Conservation (phyloP, 2,329 filamentous ascomycete species). For the Periglandula ipomoeae region DNA sequence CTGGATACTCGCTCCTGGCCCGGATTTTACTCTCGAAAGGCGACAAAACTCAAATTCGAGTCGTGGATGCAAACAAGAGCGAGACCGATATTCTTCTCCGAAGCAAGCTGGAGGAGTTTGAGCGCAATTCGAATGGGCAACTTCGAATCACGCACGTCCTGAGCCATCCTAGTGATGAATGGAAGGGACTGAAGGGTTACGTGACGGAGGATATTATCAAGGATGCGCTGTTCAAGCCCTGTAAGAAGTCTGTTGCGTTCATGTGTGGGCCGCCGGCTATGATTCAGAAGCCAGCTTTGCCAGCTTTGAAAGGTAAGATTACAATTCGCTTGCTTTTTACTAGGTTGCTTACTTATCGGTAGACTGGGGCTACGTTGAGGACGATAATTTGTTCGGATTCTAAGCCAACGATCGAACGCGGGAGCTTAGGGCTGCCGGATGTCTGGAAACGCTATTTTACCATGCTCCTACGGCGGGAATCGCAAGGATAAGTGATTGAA, state of each 20-base stretch:
- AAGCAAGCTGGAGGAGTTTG: slow-evolving; percentile 31
- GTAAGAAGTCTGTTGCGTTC: slow-evolving; percentile 31
- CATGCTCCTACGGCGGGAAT: no score
- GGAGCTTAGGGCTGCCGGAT: no score
- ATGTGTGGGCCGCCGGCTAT: slow-evolving; percentile 40
- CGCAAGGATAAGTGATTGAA: no score
- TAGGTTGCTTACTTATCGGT: not conserved
- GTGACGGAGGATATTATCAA: slow-evolving; percentile 32
- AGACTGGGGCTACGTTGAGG: slow-evolving; percentile 6
- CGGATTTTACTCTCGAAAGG: slow-evolving; percentile 25
- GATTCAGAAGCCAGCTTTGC: slow-evolving; percentile 42
- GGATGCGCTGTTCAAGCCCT: slow-evolving; percentile 31
- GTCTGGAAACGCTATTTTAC: no score
- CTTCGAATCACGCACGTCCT: slow-evolving; percentile 38
- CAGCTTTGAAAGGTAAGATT: slow-evolving; percentile 28
- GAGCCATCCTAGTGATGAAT: slow-evolving; percentile 31
- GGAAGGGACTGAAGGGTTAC: slow-evolving; percentile 36
- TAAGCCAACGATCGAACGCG: no score
- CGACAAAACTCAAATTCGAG: slow-evolving; percentile 28
- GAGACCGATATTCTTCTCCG: slow-evolving; percentile 37
- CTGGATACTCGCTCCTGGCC: slow-evolving; percentile 39
- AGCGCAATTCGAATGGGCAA: slow-evolving; percentile 25
- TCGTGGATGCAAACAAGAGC: slow-evolving; percentile 38
- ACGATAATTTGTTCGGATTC: not conserved
- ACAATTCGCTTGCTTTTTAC: no score